Conservation (phyloP, 352 stramenopile species). For the Phytophthora palmivora region DNA sequence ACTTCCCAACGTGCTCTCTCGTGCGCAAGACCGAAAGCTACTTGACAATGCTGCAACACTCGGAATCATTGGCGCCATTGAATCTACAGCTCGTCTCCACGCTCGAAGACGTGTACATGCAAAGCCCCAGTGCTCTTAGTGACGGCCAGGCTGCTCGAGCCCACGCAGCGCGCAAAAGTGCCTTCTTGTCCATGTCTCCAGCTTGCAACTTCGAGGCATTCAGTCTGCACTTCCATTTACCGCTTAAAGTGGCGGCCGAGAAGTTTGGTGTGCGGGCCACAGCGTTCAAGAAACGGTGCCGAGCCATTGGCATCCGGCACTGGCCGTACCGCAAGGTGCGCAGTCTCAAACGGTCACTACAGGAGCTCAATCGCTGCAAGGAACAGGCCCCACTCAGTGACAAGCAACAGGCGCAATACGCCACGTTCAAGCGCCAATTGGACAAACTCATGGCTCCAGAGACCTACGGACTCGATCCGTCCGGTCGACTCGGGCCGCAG, state of each 20-base stretch:
- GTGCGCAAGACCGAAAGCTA: constrained; percentile 15
- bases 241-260: constrained; percentile 71
- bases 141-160: constrained; percentile 35
- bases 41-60: constrained; percentile 31
- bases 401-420: constrained; percentile 69
- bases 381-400: constrained; percentile 64
- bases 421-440: constrained; percentile 70
- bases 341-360: constrained; percentile 70
- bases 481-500: constrained; percentile 44
- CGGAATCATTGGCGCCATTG: constrained; percentile 28
- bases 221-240: constrained; percentile 72
- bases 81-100: constrained; percentile 42
- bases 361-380: constrained; percentile 66
- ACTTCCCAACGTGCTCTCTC: constrained; percentile 29
- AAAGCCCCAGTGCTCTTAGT: constrained; percentile 24
- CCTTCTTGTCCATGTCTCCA: constrained; percentile 59
- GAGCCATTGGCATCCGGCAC: constrained; percentile 74
- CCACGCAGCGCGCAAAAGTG: constrained; percentile 49
- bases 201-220: constrained; percentile 78
- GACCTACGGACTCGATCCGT: constrained; percentile 75
- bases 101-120: constrained; percentile 49
- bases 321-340: constrained; percentile 80
- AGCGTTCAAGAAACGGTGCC: constrained; percentile 80
- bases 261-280: constrained; percentile 80
- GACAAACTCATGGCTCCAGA: constrained; percentile 69